These are phyloP conservation scores for Tubosaeta sp. DNA, from an alignment of 768 basidiomycete genomes.

Conservation along the genomic window DNA sequence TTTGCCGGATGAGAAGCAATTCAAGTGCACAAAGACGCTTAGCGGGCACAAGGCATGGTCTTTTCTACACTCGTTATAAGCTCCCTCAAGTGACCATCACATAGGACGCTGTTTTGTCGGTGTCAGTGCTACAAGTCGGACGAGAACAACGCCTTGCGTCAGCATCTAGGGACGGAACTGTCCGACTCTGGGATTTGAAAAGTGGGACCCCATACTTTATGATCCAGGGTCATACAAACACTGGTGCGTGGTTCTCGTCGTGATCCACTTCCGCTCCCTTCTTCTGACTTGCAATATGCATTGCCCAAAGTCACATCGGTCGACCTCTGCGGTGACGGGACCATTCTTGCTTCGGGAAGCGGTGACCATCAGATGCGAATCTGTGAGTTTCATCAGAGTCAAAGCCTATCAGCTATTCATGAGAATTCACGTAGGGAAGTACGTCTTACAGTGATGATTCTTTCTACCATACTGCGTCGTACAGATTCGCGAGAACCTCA, in stretches of 20 bases:
- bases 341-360: conserved; percentile 33
- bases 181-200: conserved; percentile 35
- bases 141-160: conserved; percentile 34
- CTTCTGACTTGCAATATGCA: conserved; percentile 9
- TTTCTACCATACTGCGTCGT: background rate
- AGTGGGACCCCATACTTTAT: conserved; percentile 31
- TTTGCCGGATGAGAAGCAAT: conserved; percentile 20
- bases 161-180: conserved; percentile 34
- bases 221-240: conserved; percentile 34
- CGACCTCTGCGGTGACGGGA: conserved; percentile 33
- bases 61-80: background rate
- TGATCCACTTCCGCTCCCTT: conserved; percentile 14
- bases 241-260: conserved; percentile 25
- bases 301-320: conserved; percentile 32
- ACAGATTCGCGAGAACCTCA: background rate
- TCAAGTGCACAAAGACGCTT: conserved; percentile 29
- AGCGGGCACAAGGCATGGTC: conserved; percentile 25
- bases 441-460: conserved; percentile 20
- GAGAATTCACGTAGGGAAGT: conserved; percentile 21
- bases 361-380: conserved; percentile 36
- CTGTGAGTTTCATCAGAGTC: conserved; percentile 24
- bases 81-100: background rate
- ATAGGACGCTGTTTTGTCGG: conserved; percentile 31
- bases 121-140: conserved; percentile 30
- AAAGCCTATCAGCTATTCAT: conserved; percentile 15